Evolutionary conservation across 148 eudicot species (phyloP).

Genomic region (Chenopodium quinoa): DNA sequence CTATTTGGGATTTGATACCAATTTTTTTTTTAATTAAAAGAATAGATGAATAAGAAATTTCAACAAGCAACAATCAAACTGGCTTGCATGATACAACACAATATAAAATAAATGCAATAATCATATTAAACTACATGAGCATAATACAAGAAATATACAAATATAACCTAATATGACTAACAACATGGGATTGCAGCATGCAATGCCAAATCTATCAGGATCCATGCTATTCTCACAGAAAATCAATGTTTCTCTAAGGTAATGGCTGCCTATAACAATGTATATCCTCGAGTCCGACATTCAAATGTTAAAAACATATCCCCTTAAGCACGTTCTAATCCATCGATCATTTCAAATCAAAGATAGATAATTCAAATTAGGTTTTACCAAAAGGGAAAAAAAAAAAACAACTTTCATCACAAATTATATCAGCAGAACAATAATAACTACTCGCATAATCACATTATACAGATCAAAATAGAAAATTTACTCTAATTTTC

Average conservation of each 20-base stretch:
- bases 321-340: background rate
- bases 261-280: background rate
- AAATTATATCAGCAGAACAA: background rate
- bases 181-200: background rate
- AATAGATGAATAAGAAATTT: too few species aligned
- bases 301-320: background rate
- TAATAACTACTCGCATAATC: background rate
- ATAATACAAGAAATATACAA: background rate
- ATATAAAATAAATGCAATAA: background rate
- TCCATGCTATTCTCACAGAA: too few species aligned
- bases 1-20: too few species aligned
- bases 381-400: background rate
- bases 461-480: background rate
- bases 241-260: background rate
- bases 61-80: background rate
- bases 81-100: background rate
- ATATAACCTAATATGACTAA: background rate
- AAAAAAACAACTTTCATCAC: background rate
- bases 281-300: background rate
- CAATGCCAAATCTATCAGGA: too few species aligned
- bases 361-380: background rate
- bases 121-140: background rate
- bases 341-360: background rate
- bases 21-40: too few species aligned
- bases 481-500: background rate